Evolutionary conservation across 192 early-diverging fungal genomes (phyloP).

Genomic region (Mortierella hygrophila): DNA sequence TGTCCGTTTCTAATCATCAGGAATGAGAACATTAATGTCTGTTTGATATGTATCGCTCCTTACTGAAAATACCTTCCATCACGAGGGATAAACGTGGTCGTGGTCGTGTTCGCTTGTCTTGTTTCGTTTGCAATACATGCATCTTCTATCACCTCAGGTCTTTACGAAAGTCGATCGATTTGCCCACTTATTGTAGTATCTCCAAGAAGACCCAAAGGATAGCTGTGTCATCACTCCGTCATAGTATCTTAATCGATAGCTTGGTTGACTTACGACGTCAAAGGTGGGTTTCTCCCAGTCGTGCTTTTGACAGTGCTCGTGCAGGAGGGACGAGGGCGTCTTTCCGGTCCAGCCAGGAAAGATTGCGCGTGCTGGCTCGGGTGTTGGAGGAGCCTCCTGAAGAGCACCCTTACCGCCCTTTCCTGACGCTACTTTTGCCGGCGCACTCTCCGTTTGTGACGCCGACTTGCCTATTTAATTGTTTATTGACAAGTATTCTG

Average conservation of each 20-base stretch:
- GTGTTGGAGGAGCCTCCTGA: constrained; percentile 18
- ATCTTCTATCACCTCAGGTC: too few relatives aligned
- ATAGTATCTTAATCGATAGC: neutral
- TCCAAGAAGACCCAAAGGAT: too few relatives aligned
- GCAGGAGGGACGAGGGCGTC: constrained; percentile 79
- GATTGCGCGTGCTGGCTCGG: constrained; percentile 45
- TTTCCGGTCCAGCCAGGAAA: constrained; percentile 93
- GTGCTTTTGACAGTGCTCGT: constrained; percentile 83
- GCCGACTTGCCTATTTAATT: constrained; percentile 11
- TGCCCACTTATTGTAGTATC: neutral
- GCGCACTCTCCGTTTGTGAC: neutral
- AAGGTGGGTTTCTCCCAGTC: constrained; percentile 81
- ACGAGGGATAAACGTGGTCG: constrained; percentile 1
- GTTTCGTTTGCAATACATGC: too few relatives aligned
- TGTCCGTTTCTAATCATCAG: constrained; percentile 26
- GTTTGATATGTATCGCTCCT: too few relatives aligned
- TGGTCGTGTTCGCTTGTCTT: too few relatives aligned
- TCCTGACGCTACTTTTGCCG: constrained; percentile 9
- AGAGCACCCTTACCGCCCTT: constrained; percentile 21
- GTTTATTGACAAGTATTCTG: too few relatives aligned
- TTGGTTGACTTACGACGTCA: constrained; percentile 61
- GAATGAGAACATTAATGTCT: neutral
- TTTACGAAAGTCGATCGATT: constrained; percentile 29
- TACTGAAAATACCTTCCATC: neutral
- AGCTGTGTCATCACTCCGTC: too few relatives aligned